phyloP scores from a whole-genome alignment of 2,329 filamentous ascomycete genomes.

The Aureobasidium sp. region DNA sequence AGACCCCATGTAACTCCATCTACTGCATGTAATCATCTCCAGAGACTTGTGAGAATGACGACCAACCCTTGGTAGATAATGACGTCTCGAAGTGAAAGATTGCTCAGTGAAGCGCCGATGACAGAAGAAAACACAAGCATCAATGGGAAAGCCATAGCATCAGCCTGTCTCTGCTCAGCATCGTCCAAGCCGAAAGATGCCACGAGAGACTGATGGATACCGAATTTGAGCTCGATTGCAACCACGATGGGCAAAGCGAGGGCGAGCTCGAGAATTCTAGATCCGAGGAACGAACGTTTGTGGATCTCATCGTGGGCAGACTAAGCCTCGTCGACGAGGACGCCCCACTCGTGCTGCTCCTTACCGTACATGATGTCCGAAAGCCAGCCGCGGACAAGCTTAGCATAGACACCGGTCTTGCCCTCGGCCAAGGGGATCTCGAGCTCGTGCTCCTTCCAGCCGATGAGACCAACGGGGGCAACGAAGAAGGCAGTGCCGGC shows the following conservation, averaged over 20 bases:
- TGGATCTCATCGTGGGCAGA: background rate
- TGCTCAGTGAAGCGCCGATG: background rate
- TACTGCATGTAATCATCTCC: no score
- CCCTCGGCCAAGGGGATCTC: slow-evolving; percentile 32
- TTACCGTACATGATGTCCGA: slow-evolving; percentile 42
- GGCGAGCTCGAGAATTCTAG: background rate
- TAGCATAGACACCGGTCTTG: slow-evolving; percentile 28
- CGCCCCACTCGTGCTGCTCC: slow-evolving; percentile 38
- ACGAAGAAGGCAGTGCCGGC: slow-evolving; percentile 66
- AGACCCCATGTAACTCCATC: no score
- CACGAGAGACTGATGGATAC: background rate
- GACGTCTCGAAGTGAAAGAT: background rate
- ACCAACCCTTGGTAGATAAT: background rate
- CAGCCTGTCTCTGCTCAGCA: background rate
- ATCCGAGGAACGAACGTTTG: background rate
- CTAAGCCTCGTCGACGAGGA: slow-evolving; percentile 31
- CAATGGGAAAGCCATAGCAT: background rate
- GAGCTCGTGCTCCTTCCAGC: slow-evolving; percentile 36
- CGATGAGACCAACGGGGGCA: slow-evolving; percentile 36
- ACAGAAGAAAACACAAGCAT: background rate
- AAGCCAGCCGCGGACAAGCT: slow-evolving; percentile 36
- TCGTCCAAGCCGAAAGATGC: background rate
- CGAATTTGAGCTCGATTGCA: background rate
- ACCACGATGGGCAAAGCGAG: background rate
- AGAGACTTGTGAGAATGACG: background rate